Evolutionary conservation across 768 basidiomycete genomes (phyloP).

Genomic region (Mycena leptocephala): DNA sequence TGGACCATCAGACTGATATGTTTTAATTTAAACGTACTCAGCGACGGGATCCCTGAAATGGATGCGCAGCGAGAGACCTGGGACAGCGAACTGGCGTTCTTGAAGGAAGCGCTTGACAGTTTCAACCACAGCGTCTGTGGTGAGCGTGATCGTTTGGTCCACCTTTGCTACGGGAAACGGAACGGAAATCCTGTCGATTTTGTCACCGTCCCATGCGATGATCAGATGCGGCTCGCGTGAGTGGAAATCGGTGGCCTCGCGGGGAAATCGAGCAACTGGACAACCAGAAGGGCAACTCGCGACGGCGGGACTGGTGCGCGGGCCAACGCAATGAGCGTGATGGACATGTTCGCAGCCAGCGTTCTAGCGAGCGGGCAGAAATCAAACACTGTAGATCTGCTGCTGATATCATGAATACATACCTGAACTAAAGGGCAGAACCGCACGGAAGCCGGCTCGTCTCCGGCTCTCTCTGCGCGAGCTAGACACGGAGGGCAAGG

Average conservation of each 20-base stretch:
- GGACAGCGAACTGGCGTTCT: constrained; percentile 4
- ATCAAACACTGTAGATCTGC: background rate
- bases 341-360: constrained; percentile 47
- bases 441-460: constrained; percentile 30
- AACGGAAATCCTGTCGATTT: constrained; percentile 43
- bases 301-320: background rate
- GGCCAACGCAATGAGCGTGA: constrained; percentile 47
- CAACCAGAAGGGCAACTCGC: constrained; percentile 46
- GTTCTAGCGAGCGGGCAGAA: constrained; percentile 34
- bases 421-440: constrained; percentile 45
- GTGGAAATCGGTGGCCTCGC: constrained; percentile 38
- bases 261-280: constrained; percentile 28
- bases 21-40: constrained; percentile 39
- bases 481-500: constrained; percentile 43
- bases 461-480: constrained; percentile 9
- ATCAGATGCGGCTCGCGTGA: constrained; percentile 32
- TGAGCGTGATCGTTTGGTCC: constrained; percentile 21
- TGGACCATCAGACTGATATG: too few species aligned
- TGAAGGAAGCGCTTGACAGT: constrained; percentile 39
- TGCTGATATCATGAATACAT: background rate
- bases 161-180: too few species aligned
- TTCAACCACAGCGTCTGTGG: constrained; percentile 28
- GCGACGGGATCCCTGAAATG: constrained; percentile 39
- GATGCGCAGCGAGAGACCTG: constrained; percentile 40
- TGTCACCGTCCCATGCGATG: constrained; percentile 46